A percentile compares a stretch with the other conserved stretches of the same genome.
Evolutionary conservation across 148 eudicot species (phyloP).

Genomic region (Silene uniflora): DNA sequence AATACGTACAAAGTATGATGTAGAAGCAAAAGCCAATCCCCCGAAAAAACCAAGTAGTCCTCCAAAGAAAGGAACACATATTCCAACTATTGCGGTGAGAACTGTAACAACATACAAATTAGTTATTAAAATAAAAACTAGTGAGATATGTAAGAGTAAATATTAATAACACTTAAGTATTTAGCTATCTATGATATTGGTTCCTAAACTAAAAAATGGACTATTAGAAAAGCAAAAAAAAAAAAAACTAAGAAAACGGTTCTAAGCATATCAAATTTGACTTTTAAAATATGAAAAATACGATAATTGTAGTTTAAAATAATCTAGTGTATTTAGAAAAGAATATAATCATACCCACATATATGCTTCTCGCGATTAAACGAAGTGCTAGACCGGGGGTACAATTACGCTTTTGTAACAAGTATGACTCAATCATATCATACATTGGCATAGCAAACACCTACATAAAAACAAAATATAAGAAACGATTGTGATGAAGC

Average conservation of each 20-base stretch:
- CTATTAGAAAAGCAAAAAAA: too few relatives aligned
- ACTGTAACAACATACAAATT: background rate
- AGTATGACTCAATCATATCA: slow-evolving; percentile 30
- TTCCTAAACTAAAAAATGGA: too few relatives aligned
- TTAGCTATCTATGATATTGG: too few relatives aligned
- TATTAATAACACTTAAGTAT: too few relatives aligned
- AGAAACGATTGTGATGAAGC: background rate
- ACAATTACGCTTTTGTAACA: slow-evolving; percentile 19
- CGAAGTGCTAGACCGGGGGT: slow-evolving; percentile 25
- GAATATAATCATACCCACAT: slow-evolving; percentile 30
- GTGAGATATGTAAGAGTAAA: too few relatives aligned
- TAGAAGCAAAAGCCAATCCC: slow-evolving; percentile 90
- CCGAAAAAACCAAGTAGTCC: slow-evolving; percentile 97
- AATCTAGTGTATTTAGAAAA: background rate
- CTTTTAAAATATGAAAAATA: too few relatives aligned
- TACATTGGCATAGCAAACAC: slow-evolving; percentile 46
- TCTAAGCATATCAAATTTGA: too few relatives aligned
- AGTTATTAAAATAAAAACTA: background rate
- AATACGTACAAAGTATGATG: slow-evolving; percentile 41
- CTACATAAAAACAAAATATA: slow-evolving; percentile 11
- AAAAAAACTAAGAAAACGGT: too few relatives aligned
- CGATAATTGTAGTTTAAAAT: background rate
- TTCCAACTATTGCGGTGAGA: slow-evolving; percentile 12
- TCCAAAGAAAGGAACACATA: slow-evolving; percentile 69
- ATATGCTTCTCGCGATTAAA: slow-evolving; percentile 21